Base-by-base conservation (phyloP, 2,329 filamentous ascomycete species). In the Xylariales sp. region DNA sequence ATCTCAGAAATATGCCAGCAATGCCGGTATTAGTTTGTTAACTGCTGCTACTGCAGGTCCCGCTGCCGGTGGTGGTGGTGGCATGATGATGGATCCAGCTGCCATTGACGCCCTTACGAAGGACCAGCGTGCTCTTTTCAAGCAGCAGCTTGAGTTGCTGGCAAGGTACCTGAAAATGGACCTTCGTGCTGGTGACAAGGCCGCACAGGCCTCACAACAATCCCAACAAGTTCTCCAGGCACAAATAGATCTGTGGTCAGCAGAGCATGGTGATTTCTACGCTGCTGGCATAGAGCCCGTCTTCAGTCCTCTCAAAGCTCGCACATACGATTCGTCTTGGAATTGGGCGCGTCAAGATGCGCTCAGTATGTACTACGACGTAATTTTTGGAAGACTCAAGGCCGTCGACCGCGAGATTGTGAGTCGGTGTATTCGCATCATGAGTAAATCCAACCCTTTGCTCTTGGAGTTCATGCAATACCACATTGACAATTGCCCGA, bases 51-150 rank as follows among this genome's bases (percentile, higher is more conserved):
- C 84, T 38, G 84, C 83, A 46, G 88, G 88, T 49, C 78, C 78
- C 46, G 85, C 81, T 41, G 84, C 74, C 42, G 85, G 77, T 46
- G 79, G 74, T 43, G 78, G 74, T 42, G 86, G 79, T 51, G 91
- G 90, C 60, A 97, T 98, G 93, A 95, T 98, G 88, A 97, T 98
- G 90, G 93, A 98, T 58, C 93, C 93, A 7, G 93, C 91, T 28
- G 93, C 93, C 40, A 84, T 98, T 50, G 93, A 98, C 62, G 93
- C 93, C 11, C 76, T 98, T 40, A 98, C 93, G 58, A 97, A 97
- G 65, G 93, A 97, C 59, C 93, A 98, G 67, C 82, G 86, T 49
- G 86, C 88, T 19, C 76, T 98, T 1, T 97, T 97, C 82, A 97
- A 97, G 76, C 91, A 98, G 62, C 93, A 98, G 63, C 78, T 98